Conservation (phyloP, 345 rosid genomes). For the Turritis glabra region DNA sequence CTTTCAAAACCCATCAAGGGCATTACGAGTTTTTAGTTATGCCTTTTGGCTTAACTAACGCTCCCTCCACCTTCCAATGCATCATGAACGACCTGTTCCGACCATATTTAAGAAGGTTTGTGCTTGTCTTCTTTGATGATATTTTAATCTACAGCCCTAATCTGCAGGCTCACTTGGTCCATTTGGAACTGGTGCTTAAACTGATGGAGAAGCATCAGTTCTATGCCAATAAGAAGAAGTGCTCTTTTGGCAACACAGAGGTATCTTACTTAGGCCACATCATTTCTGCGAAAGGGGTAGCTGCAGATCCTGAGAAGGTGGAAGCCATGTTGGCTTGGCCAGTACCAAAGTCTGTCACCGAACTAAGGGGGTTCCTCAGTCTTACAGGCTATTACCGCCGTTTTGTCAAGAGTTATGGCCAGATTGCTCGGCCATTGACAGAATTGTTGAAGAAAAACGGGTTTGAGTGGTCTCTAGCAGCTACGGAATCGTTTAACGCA, state of each 20-base stretch:
- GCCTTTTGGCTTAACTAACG: background rate
- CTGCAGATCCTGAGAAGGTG: background rate
- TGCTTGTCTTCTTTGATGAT: background rate
- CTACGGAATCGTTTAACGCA: accelerated
- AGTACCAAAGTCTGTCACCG: accelerated
- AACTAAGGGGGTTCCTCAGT: background rate
- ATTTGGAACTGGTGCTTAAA: accelerated
- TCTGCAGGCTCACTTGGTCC: accelerated
- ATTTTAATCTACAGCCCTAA: accelerated
- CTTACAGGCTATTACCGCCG: background rate
- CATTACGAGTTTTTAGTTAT: background rate
- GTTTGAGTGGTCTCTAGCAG: accelerated
- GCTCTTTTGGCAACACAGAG: accelerated
- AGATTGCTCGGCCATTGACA: background rate
- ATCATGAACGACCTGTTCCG: background rate
- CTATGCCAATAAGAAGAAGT: background rate
- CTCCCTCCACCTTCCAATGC: background rate
- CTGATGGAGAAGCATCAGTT: accelerated
- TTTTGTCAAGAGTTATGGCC: background rate
- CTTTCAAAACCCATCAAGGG: accelerated
- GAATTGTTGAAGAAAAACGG: background rate
- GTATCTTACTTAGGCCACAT: background rate
- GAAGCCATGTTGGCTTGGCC: background rate
- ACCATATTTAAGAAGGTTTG: accelerated
- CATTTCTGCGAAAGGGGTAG: background rate